Evolutionary conservation across 768 basidiomycete species (phyloP).

Genomic region (Rhizopogon salebrosus): DNA sequence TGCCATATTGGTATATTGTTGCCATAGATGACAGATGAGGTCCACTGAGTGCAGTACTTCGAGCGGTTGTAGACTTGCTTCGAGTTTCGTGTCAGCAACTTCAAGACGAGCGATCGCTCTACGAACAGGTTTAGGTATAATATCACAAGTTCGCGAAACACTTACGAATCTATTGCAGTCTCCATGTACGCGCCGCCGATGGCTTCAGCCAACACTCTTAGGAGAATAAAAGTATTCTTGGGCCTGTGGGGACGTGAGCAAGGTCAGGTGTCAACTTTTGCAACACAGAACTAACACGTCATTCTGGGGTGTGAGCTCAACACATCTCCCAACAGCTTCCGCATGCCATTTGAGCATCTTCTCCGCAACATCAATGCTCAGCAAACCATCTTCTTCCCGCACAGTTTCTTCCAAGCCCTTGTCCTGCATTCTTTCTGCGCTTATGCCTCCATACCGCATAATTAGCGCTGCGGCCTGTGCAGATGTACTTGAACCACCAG

Average conservation of each 20-base stretch:
- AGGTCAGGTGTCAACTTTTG: background rate
- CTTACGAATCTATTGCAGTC: constrained; percentile 88
- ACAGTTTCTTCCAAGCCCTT: constrained; percentile 61
- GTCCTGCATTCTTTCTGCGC: constrained; percentile 45
- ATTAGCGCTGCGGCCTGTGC: constrained; percentile 85
- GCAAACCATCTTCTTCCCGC: constrained; percentile 75
- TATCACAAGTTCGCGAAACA: constrained; percentile 1
- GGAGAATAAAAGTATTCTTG: constrained; percentile 81
- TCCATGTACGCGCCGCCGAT: constrained; percentile 83
- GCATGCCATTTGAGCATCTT: constrained; percentile 97
- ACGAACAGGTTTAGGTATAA: constrained; percentile 3
- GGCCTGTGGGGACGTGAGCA: constrained; percentile 44
- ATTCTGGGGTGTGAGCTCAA: constrained; percentile 75
- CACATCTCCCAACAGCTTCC: constrained; percentile 90
- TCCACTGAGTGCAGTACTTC: constrained; percentile 66
- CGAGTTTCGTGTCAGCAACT: constrained; percentile 64
- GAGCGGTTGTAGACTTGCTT: constrained; percentile 74
- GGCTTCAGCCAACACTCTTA: constrained; percentile 82
- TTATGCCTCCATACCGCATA: constrained; percentile 85
- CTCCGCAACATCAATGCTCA: constrained; percentile 75
- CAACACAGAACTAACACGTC: constrained; percentile 67
- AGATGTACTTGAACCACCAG: constrained; percentile 60
- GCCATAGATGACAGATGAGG: constrained; percentile 94
- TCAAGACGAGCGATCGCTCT: constrained; percentile 74
- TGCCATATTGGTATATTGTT: constrained; percentile 90